Evolutionary conservation across 495 filamentous ascomycete genomes (phyloP).

Genomic region (Copromyces sp.): DNA sequence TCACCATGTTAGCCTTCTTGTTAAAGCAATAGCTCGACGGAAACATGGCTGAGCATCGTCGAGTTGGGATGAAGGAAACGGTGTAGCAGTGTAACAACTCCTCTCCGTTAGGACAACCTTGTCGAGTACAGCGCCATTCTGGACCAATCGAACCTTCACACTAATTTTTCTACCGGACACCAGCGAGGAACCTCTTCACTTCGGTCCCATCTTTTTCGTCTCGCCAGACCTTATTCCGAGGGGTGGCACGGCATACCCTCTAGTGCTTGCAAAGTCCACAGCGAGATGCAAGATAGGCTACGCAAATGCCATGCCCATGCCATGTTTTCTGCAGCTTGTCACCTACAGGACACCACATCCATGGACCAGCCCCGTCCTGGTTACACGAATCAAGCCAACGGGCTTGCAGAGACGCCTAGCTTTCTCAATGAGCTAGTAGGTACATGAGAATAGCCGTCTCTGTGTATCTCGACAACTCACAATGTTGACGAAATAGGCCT

Average conservation of each 20-base stretch:
- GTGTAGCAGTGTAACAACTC: neutral
- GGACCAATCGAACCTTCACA: neutral
- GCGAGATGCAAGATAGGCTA: conserved; percentile 1
- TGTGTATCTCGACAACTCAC: conserved; percentile 2
- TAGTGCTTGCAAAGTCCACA: neutral
- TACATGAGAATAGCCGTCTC: conserved; percentile 5
- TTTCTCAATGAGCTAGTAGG: neutral
- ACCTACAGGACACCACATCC: conserved; percentile 1
- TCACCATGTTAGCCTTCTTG: neutral
- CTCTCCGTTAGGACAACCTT: neutral
- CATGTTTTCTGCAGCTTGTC: conserved; percentile 9
- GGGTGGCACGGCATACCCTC: neutral
- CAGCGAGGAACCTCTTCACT: neutral
- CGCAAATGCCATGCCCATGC: conserved; percentile 3
- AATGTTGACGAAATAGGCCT: neutral
- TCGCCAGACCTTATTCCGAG: neutral
- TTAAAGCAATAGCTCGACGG: neutral
- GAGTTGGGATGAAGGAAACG: neutral
- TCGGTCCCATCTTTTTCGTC: neutral
- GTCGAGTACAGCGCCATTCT: neutral
- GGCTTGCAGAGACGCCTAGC: neutral
- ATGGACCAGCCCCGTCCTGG: neutral
- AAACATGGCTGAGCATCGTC: neutral
- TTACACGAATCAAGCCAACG: conserved; percentile 1
- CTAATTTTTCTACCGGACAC: neutral